Evolutionary conservation across 2,329 filamentous ascomycete genomes (phyloP), one percentile per base, ranked within the genome.

Genomic region (Tolypocladium tundrense): DNA sequence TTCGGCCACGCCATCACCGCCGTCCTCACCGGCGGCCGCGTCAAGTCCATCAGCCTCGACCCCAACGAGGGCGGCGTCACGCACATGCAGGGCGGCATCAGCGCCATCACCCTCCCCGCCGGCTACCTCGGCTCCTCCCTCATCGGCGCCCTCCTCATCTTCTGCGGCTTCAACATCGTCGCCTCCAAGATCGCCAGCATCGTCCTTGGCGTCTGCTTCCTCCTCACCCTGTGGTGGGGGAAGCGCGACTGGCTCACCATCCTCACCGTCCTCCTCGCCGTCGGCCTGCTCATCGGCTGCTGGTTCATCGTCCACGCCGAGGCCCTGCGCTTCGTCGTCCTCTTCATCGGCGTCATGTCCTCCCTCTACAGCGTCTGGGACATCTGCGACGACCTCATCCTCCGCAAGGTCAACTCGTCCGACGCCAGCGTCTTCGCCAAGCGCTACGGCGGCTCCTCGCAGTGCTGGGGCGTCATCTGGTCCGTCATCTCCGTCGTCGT

Each of bases 321-420:
- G 70, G 81, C 88, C 4, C 72, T 92, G 69, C 77, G 88, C 59
- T 92, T 88, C 67, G 81, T 91, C 55, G 86, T 89, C 56, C 79
- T 92, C 35, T 92, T 92, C 66, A 90, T 92, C 60, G 88, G 88
- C 48, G 88, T 91, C 64, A 91, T 92, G 88, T 88, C 84, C 8
- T 86, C 84, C 2, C 79, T 92, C 1, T 92, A 92, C 71, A 89
- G 86, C 62, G 88, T 89, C 6, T 92, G 88, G 88, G 88, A 92
- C 75, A 92, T 92, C 64, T 91, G 88, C 71, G 88, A 93, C 67
- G 88, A 93, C 64, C 76, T 92, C 39, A 91, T 93, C 63, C 75
- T 91, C 5, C 81, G 88, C 59, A 92, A 91, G 73, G 87, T 92
- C 55, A 91, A 92, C 70, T 84, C 80, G 27, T 91, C 88, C 5